Percentiles rank a stretch among this genome's conserved stretches.
Conservation (phyloP, 2,329 filamentous ascomycete genomes). For the Saccharata proteae region DNA sequence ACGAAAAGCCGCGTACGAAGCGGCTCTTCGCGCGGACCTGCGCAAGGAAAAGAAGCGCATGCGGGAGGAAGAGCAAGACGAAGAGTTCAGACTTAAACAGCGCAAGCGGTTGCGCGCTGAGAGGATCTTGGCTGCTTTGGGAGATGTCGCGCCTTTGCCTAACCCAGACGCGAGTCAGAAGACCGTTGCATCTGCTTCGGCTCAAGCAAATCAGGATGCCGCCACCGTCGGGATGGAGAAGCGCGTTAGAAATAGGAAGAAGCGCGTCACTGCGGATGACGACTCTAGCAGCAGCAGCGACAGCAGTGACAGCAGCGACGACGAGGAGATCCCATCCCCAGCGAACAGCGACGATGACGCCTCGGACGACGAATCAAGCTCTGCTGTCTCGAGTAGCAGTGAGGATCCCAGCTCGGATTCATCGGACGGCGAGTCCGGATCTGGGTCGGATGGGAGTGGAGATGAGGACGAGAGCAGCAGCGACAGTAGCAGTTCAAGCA, state of each 20-base stretch:
- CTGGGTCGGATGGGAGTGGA: conserved; percentile 3
- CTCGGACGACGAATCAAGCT: conserved; percentile 12
- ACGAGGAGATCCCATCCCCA: conserved; percentile 9
- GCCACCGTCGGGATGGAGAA: background rate
- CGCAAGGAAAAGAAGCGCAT: conserved; percentile 19
- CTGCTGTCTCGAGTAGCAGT: too few species aligned
- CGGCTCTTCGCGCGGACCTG: conserved; percentile 23
- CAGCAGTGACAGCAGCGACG: conserved; percentile 9
- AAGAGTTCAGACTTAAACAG: conserved; percentile 19
- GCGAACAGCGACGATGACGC: conserved; percentile 13
- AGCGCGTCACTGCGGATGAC: conserved; percentile 17
- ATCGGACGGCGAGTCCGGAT: background rate
- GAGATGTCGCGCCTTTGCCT: conserved; percentile 4
- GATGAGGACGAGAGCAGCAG: conserved; percentile 6
- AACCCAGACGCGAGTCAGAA: conserved; percentile 9
- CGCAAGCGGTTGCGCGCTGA: conserved; percentile 22
- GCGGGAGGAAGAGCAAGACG: conserved; percentile 19
- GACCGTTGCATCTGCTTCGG: conserved; percentile 12
- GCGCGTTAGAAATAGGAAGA: conserved; percentile 15
- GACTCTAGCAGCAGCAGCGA: conserved; percentile 23
- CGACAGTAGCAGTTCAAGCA: conserved; percentile 7
- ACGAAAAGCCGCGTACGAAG: conserved; percentile 24
- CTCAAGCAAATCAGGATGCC: conserved; percentile 1
- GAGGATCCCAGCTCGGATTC: conserved; percentile 7
- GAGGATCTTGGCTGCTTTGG: conserved; percentile 19